Evolutionary conservation across 352 stramenopile species (phyloP), one percentile per base, ranked within the genome.

Genomic region (Pythium phragmiticola): DNA sequence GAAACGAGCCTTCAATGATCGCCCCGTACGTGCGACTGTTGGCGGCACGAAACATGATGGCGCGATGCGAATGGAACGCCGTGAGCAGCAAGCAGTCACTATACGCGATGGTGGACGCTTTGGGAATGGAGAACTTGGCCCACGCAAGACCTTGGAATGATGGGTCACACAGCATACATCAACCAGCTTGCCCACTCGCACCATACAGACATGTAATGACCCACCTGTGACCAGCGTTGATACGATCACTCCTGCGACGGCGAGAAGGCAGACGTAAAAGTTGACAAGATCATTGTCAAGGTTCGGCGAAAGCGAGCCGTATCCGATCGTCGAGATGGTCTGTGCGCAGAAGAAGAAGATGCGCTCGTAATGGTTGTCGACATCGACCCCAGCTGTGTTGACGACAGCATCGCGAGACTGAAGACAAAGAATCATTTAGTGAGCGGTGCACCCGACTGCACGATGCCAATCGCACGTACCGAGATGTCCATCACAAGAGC

Each of bases 61-160:
- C 76, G 8, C 78, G 78, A 17, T 76, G 70, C 12, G 67, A 73
- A 58, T 88, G 78, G 28, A 80, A 86, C 7, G 70, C 63, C 9
- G 77, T 84, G 23, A 86, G 45, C 4, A 88, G 56, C 7, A 88
- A 19, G 16, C 78, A 69, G 47, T 86, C 68, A 21, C 78, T 88
- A 61, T 77, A 86, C 3, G 76, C n/a, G 16, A 88, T 60, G 0
- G 71, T 80, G 7, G 74, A 84, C 0, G 75, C 66, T 36, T 82
- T 77, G 0, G 78, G 78, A 19, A 84, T 86, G 12, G 78, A 86
- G 26, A 88, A 88, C 28, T 86, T 88, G n/a, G 78, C 66, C 78
- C 78, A 88, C 8, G 78, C 74, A 14, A 88, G 65, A 19, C 78
- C 78, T 88, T 33, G 14, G 4, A 49, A 21, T 21, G 21, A 21